Conservation (phyloP, 2,329 filamentous ascomycete species). For the Teratosphaeria gauchensis region DNA sequence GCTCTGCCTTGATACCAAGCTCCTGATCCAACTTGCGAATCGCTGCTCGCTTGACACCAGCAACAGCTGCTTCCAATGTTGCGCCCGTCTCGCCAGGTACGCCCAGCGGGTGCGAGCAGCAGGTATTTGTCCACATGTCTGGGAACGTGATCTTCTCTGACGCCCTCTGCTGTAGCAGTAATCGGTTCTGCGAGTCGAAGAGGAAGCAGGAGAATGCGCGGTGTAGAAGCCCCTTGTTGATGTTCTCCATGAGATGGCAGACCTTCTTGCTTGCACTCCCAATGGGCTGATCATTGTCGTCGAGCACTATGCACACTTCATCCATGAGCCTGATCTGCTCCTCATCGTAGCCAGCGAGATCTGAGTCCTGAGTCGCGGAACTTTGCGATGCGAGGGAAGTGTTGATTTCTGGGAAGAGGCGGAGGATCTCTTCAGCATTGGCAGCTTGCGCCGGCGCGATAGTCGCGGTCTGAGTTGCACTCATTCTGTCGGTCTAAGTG, state of each 20-base stretch:
- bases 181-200: constrained; percentile 85
- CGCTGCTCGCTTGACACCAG: constrained; percentile 83
- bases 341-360: constrained; percentile 85
- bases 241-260: constrained; percentile 98
- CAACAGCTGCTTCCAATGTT: constrained; percentile 66
- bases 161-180: constrained; percentile 91
- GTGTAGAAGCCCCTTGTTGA: constrained; percentile 89
- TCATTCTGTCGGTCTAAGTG: constrained; percentile 15
- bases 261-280: constrained; percentile 97
- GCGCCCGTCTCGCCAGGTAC: constrained; percentile 85
- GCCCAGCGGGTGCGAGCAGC: constrained; percentile 92
- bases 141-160: constrained; percentile 98
- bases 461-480: constrained; percentile 21
- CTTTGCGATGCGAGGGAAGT: constrained; percentile 46
- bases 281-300: constrained; percentile 85
- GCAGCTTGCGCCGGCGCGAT: constrained; percentile 31
- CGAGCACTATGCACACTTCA: constrained; percentile 93
- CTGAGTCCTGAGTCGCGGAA: constrained; percentile 47
- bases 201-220: constrained; percentile 97
- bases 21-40: constrained; percentile 92
- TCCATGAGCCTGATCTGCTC: constrained; percentile 98
- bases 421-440: constrained; percentile 76
- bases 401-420: constrained; percentile 76
- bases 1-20: constrained; percentile 77
- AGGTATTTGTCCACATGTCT: constrained; percentile 99